Evolutionary conservation across 371 early-diverging fungal genomes (phyloP).

Genomic region (Mortierella sp.): DNA sequence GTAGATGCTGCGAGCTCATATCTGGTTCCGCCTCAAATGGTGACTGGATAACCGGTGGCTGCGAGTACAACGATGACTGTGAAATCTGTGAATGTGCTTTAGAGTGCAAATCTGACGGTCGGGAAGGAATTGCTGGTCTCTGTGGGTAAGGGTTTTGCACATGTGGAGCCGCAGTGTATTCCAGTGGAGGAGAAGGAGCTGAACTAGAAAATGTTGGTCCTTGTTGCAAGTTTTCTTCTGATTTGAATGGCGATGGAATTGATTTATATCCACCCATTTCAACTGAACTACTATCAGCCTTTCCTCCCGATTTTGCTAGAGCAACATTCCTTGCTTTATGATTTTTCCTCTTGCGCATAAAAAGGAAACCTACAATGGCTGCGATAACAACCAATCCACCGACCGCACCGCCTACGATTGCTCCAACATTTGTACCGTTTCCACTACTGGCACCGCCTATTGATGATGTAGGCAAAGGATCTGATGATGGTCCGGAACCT

Average conservation of each 20-base stretch:
- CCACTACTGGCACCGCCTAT: background rate
- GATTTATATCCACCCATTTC: slow-evolving; percentile 20
- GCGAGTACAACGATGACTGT: background rate
- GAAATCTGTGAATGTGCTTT: slow-evolving; percentile 1
- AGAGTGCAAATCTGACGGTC: background rate
- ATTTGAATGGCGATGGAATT: slow-evolving; percentile 13
- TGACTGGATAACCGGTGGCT: slow-evolving; percentile 9
- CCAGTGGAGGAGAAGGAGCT: background rate
- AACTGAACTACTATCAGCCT: background rate
- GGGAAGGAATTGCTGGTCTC: background rate
- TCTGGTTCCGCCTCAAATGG: slow-evolving; percentile 19
- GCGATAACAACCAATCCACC: slow-evolving; percentile 25
- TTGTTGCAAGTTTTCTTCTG: background rate
- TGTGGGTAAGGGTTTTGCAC: background rate
- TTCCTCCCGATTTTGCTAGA: background rate
- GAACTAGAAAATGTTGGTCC: background rate
- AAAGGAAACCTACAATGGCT: slow-evolving; percentile 9
- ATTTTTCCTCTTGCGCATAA: slow-evolving; percentile 3
- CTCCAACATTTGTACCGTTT: slow-evolving; percentile 14
- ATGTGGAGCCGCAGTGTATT: background rate
- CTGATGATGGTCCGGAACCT: background rate
- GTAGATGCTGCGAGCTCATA: background rate
- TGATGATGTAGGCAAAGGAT: background rate
- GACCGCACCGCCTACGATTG: slow-evolving; percentile 41
- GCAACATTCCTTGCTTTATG: background rate